A percentile compares a stretch with the other conserved stretches of the same genome.
Evolutionary conservation across 2,329 filamentous ascomycete species (phyloP).

Genomic region (Colletotrichum lentis): DNA sequence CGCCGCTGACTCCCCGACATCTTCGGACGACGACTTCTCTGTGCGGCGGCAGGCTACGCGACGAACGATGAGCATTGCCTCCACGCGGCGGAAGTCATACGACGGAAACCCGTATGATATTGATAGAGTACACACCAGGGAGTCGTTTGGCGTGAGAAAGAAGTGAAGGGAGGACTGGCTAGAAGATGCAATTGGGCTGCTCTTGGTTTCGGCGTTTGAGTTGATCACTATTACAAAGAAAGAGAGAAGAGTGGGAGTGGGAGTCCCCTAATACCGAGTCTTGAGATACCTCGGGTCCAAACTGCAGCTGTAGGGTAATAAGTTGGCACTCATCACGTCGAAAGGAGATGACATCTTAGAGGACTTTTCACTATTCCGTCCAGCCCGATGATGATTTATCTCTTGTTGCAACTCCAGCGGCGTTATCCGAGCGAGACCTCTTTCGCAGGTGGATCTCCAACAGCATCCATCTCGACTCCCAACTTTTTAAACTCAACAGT

Average conservation of each 20-base stretch:
- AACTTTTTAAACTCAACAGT: not conserved
- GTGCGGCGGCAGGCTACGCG: not conserved
- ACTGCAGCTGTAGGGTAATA: too few species aligned
- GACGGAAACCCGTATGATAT: slow-evolving; percentile 13
- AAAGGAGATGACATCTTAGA: too few species aligned
- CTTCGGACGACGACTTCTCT: slow-evolving; percentile 4
- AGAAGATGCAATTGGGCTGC: too few species aligned
- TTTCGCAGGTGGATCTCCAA: not conserved
- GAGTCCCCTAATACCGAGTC: too few species aligned
- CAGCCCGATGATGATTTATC: not conserved
- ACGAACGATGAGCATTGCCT: not conserved
- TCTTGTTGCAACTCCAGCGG: too few species aligned
- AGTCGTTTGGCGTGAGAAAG: not conserved
- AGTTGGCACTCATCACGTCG: too few species aligned
- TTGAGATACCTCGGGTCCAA: too few species aligned
- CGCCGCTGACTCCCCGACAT: not conserved
- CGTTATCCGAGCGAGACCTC: not conserved
- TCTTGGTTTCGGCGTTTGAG: too few species aligned
- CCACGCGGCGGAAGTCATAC: slow-evolving; percentile 11
- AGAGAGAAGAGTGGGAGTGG: too few species aligned
- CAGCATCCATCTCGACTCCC: not conserved
- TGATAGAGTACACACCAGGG: slow-evolving; percentile 9
- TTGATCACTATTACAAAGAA: too few species aligned
- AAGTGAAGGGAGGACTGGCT: not conserved
- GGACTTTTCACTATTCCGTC: too few species aligned